phyloP scores from a whole-genome alignment of 176 grass and related monocot species.

The Paspalum vaginatum region DNA sequence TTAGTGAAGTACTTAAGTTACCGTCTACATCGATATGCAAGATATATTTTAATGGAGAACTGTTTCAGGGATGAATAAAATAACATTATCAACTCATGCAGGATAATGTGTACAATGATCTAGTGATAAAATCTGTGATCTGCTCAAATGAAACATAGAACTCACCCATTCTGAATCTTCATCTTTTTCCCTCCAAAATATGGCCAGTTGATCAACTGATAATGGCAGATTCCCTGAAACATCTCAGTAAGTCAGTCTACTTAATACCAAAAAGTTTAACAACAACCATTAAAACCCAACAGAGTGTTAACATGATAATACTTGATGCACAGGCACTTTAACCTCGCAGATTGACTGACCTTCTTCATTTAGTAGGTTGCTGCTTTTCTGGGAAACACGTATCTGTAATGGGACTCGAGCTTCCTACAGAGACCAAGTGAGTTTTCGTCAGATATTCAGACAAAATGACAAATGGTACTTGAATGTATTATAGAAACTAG shows the following conservation, averaged over 20 bases:
- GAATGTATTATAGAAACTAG: not conserved
- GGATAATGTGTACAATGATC: conserved; percentile 13
- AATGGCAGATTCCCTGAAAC: conserved; percentile 55
- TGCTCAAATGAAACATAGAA: conserved; percentile 20
- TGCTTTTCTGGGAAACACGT: conserved; percentile 84
- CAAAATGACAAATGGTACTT: conserved; percentile 1
- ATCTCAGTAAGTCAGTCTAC: not conserved
- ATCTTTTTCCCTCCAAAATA: conserved; percentile 96
- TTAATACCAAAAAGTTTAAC: conserved; percentile 4
- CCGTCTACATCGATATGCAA: conserved; percentile 19
- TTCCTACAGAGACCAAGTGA: conserved; percentile 58
- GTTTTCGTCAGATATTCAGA: conserved; percentile 20
- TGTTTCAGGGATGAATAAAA: conserved; percentile 15
- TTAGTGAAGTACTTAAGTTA: conserved; percentile 13
- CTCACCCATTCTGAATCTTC: conserved; percentile 98
- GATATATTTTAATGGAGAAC: conserved; percentile 4
- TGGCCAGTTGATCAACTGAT: conserved; percentile 63
- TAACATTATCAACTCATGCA: conserved; percentile 17
- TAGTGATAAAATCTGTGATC: conserved; percentile 16
- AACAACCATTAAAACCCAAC: not conserved
- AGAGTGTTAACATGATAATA: not conserved
- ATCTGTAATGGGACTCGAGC: conserved; percentile 82
- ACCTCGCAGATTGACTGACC: conserved; percentile 47
- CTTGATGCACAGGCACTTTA: not conserved
- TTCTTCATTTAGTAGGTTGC: conserved; percentile 72